Base-by-base conservation (phyloP, 208 protist species). In the Acanthamoeba lenticulata region DNA sequence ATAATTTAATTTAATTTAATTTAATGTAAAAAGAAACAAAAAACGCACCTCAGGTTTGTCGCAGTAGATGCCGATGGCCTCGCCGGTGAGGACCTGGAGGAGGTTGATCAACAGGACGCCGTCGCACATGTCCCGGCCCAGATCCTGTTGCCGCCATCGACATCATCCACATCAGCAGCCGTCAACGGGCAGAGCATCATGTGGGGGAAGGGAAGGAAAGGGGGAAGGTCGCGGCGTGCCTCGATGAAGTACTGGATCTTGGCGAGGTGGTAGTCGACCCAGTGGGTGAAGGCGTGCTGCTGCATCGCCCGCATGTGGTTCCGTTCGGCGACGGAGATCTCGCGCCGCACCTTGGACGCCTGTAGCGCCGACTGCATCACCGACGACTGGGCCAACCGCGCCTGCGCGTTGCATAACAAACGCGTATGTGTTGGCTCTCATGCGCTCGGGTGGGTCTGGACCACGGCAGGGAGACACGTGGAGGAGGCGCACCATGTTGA, bases 191-290 rank as follows among this genome's bases (percentile, higher is more conserved):
- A n/a, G n/a, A n/a, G n/a, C 32, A 34, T 29, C n/a, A 29, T 79
- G 32, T 24, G 17, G 13, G 69, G 36, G 17, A 79, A 79, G 69
- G 24, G 24, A 65, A 65, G n/a, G n/a, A n/a, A n/a, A n/a, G n/a
- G n/a, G n/a, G n/a, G n/a, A n/a, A n/a, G n/a, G n/a, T n/a, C n/a
- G n/a, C n/a, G n/a, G 65, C 65, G n/a, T 17, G 40, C 74, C 74
- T 85, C 40, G 24, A 85, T 52, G 74, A 52, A 55, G 74, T 85
- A 85, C 44, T 85, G 40, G 24, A 44, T 85, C 44, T 85, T 85
- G 74, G 74, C 74, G 34, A 85, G 74, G 44, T 85, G 74, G 44
- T 47, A 85, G 36, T 85, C 74, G 44, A 52, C 74, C 74, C 74
- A 85, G 44, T 85, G 13, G 36, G 74, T 52, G 44, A 29, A 85